These are phyloP conservation scores for Phaeotremella fagi DNA, from an alignment of 768 basidiomycete species.

Conservation along the genomic window DNA sequence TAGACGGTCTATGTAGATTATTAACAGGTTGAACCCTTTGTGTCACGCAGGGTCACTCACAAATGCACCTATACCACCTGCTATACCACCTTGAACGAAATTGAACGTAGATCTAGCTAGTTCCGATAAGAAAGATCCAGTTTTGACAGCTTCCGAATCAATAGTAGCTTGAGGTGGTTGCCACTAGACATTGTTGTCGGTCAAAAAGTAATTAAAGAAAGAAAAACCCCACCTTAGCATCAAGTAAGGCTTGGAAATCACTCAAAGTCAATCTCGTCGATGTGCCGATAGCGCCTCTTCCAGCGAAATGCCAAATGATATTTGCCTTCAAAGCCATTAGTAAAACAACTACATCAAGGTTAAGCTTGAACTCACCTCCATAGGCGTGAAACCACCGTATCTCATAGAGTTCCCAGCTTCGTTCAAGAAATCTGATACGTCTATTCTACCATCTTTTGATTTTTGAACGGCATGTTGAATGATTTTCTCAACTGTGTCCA, in stretches of 20 bases:
- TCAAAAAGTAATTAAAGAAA: not conserved
- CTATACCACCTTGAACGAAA: conserved; percentile 79
- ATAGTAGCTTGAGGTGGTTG: conserved; percentile 35
- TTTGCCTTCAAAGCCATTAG: conserved; percentile 43
- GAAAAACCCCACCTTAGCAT: conserved; percentile 61
- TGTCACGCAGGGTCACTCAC: conserved; percentile 48
- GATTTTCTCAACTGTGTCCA: conserved; percentile 94
- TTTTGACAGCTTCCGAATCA: conserved; percentile 9
- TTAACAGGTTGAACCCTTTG: not conserved
- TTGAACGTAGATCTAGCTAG: conserved; percentile 72
- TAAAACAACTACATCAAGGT: too few relatives aligned
- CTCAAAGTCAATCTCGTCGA: conserved; percentile 70
- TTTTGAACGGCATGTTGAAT: conserved; percentile 84
- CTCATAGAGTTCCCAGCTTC: conserved; percentile 78
- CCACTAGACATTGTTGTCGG: conserved; percentile 25
- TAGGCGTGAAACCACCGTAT: conserved; percentile 92
- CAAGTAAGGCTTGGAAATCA: conserved; percentile 89
- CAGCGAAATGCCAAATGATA: conserved; percentile 96
- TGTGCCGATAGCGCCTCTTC: conserved; percentile 59
- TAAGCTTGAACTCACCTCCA: conserved; percentile 75
- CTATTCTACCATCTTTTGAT: conserved; percentile 92
- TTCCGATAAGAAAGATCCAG: conserved; percentile 52
- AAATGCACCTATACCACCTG: conserved; percentile 93
- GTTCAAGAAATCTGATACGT: conserved; percentile 91
- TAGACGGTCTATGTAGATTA: conserved; percentile 57